Conservation (phyloP, 202 grass and related monocot genomes). For the Musa balbisiana region DNA sequence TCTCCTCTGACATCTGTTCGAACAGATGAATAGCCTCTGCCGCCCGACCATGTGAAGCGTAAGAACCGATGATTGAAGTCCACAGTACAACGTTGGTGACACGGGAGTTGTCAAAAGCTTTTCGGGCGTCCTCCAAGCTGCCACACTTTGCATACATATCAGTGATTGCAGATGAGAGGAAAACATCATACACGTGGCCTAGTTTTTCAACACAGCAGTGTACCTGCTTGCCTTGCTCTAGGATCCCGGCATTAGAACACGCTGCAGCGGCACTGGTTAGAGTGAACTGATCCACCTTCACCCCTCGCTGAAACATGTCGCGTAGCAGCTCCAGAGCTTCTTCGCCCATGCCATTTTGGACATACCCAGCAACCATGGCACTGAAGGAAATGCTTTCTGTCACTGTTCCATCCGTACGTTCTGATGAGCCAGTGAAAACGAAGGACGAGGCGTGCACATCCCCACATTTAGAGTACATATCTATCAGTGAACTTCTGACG, state of each 20-base stretch:
- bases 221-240: slow-evolving; percentile 59
- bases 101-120: slow-evolving; percentile 27
- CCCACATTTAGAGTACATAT: slow-evolving; percentile 73
- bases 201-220: slow-evolving; percentile 45
- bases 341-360: slow-evolving; percentile 49
- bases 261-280: slow-evolving; percentile 51
- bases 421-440: slow-evolving; percentile 35
- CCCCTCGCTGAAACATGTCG: slow-evolving; percentile 44
- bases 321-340: slow-evolving; percentile 44
- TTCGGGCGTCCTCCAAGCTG: slow-evolving; percentile 41
- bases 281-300: slow-evolving; percentile 34
- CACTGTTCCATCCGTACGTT: background rate
- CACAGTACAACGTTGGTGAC: slow-evolving; percentile 39
- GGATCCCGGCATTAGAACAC: slow-evolving; percentile 54
- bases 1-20: slow-evolving; percentile 39
- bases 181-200: slow-evolving; percentile 32
- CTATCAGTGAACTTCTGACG: slow-evolving; percentile 48
- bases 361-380: slow-evolving; percentile 42
- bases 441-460: slow-evolving; percentile 25
- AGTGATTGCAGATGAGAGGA: slow-evolving; percentile 42
- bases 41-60: slow-evolving; percentile 43
- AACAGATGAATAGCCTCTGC: slow-evolving; percentile 41
- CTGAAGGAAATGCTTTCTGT: slow-evolving; percentile 41
- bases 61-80: slow-evolving; percentile 59
- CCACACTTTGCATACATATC: slow-evolving; percentile 73